These are phyloP conservation scores for Debaryomycetaceae sp. DNA, from an alignment of 1,139 yeast species.

Conservation along the genomic window DNA sequence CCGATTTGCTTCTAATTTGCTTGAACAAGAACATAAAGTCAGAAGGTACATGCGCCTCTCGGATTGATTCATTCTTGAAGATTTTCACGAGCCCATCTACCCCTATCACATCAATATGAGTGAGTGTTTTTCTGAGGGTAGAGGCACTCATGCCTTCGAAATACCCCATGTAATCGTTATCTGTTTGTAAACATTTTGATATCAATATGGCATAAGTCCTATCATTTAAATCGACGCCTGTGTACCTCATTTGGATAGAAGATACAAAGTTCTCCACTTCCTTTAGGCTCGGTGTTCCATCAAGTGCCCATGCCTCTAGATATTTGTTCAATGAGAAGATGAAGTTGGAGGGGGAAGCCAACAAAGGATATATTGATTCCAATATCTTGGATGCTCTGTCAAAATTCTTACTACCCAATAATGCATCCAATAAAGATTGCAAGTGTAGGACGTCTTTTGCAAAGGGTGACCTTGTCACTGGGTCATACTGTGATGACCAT, in stretches of 20 bases:
- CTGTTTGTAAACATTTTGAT: constrained; percentile 21
- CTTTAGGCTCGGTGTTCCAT: constrained; percentile 20
- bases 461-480: constrained; percentile 43
- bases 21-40: constrained; percentile 31
- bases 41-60: constrained; percentile 29
- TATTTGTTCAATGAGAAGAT: constrained; percentile 36
- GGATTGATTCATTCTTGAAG: constrained; percentile 22
- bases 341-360: constrained; percentile 29
- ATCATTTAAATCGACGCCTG: constrained; percentile 34
- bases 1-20: constrained; percentile 17
- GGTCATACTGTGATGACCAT: constrained; percentile 42
- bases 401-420: constrained; percentile 63
- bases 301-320: constrained; percentile 31
- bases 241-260: constrained; percentile 25
- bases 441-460: constrained; percentile 61
- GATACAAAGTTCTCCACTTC: constrained; percentile 28
- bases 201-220: constrained; percentile 46
- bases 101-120: constrained; percentile 68
- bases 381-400: constrained; percentile 71
- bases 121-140: constrained; percentile 39
- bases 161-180: constrained; percentile 9
- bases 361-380: constrained; percentile 49
- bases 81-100: constrained; percentile 52
- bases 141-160: constrained; percentile 6
- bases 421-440: constrained; percentile 79